Base-by-base conservation (phyloP, 2,329 filamentous ascomycete species). In the Curvularia spicifera region DNA sequence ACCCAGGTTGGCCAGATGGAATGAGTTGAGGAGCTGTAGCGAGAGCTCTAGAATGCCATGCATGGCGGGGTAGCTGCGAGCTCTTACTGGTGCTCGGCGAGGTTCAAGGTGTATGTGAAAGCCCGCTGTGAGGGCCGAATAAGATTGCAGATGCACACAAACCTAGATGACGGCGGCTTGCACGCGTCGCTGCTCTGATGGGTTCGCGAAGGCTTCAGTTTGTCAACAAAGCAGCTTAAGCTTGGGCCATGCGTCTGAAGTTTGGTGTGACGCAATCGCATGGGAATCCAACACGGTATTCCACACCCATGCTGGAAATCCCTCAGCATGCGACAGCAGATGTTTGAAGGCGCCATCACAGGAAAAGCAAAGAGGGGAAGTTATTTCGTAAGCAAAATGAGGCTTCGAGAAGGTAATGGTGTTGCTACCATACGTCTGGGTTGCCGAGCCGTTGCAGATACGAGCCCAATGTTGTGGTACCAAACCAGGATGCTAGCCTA, bases 41-140 rank as follows among this genome's bases (percentile, higher is more conserved):
- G 68, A 68, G 37, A 70, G 61, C 60, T 68, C 67, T 31, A 70
- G 47, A 7, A 71, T 56, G 33, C 68, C 68, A 52, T 61, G 67
- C 68, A 71, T 71, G 55, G 40, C 63, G 56, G 52, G 45, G 55
- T 56, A 58, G 58, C 50, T 47, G 42, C 40, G 44, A 52, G 48
- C 54, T 56, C 46, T 46, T 49, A 37, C 35, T 8, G 35, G 35
- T 37, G 15, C 53, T 48, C 33, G 33, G 49, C 28, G n/a, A 53
- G 40, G 31, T n/a, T 8, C 20, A 13, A 33, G n/a, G 7, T 47
- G 29, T 4, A 31, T 33, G 4, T 22, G 28, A 18, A 33, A 47
- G 45, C 45, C 29, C 35, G 20, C 18, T 22, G 28, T 47, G 28
- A 45, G 29, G 28, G 20, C 18, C 3, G 10, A n/a, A 15, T 35